These are phyloP conservation scores for Rhizomucor pusillus DNA, from an alignment of 371 early-diverging fungal species.

Conservation along the genomic window DNA sequence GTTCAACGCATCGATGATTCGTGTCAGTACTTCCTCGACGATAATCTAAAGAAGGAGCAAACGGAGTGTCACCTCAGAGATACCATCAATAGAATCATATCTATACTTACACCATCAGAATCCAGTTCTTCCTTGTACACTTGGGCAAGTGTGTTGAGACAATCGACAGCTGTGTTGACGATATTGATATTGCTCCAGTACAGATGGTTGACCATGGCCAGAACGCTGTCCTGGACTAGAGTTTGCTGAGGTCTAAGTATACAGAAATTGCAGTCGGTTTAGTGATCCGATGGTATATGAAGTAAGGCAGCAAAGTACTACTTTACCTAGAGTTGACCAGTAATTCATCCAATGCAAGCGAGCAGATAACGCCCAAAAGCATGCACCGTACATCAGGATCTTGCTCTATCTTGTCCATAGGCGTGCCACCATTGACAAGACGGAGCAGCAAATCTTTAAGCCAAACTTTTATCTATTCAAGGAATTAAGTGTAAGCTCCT, in stretches of 20 bases:
- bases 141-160: slow-evolving; percentile 65
- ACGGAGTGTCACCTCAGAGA: neutral
- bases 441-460: slow-evolving; percentile 50
- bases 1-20: slow-evolving; percentile 66
- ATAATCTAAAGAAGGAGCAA: slow-evolving; percentile 40
- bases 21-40: slow-evolving; percentile 62
- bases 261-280: neutral
- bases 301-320: neutral
- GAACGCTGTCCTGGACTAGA: slow-evolving; percentile 58
- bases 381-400: slow-evolving; percentile 53
- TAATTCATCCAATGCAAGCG: slow-evolving; percentile 59
- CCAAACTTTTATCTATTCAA: slow-evolving; percentile 38
- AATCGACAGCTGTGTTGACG: slow-evolving; percentile 66
- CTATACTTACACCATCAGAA: slow-evolving; percentile 52
- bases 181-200: slow-evolving; percentile 60
- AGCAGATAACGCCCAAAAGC: slow-evolving; percentile 53
- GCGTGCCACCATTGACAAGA: slow-evolving; percentile 35
- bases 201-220: slow-evolving; percentile 65
- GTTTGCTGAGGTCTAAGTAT: slow-evolving; percentile 36
- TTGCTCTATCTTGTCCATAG: slow-evolving; percentile 23
- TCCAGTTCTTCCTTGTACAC: slow-evolving; percentile 54
- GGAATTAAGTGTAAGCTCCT: neutral
- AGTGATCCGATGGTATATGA: neutral
- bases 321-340: slow-evolving; percentile 23
- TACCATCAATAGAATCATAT: neutral